These are phyloP conservation scores for Pinguiococcus pyrenoidosus DNA, from an alignment of 108 stramenopile species.

Conservation along the genomic window DNA sequence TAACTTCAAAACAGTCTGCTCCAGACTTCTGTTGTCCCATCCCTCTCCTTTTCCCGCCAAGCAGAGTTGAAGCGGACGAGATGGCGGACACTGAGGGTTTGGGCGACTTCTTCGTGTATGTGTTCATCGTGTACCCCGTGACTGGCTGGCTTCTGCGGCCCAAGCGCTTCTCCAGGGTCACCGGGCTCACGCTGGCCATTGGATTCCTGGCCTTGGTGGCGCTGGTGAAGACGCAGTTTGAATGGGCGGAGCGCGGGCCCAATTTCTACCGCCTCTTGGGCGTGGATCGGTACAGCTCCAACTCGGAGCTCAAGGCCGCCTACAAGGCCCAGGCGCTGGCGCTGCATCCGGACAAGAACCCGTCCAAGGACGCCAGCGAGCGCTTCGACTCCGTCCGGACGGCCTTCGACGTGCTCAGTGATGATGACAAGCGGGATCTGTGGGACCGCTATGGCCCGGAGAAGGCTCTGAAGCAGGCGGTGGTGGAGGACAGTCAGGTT, in stretches of 20 bases:
- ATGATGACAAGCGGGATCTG: constrained; percentile 72
- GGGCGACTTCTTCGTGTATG: constrained; percentile 87
- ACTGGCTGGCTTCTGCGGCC: constrained; percentile 90
- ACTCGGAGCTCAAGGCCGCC: constrained; percentile 85
- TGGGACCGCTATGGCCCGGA: constrained; percentile 82
- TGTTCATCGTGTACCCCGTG: constrained; percentile 87
- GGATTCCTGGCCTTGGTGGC: constrained; percentile 58
- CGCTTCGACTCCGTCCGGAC: constrained; percentile 79
- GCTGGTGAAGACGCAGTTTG: constrained; percentile 57
- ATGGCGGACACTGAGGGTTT: constrained; percentile 58
- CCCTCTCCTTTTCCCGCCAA: no score
- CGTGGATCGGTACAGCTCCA: constrained; percentile 57
- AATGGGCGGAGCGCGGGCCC: constrained; percentile 58
- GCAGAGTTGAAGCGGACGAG: constrained; percentile 1
- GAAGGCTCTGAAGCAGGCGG: no score
- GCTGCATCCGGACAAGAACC: constrained; percentile 96
- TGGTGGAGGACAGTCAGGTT: no score
- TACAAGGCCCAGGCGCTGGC: constrained; percentile 80
- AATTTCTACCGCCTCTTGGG: constrained; percentile 69
- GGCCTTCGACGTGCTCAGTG: constrained; percentile 83
- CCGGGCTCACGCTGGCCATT: constrained; percentile 84
- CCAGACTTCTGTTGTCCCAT: no score
- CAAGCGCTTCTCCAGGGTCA: constrained; percentile 70
- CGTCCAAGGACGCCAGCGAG: constrained; percentile 66
- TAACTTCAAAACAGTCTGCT: no score